Percentiles rank a stretch among this genome's conserved stretches.
These are phyloP conservation scores for Lentinula detonsa DNA, from an alignment of 768 basidiomycete species.

Conservation along the genomic window DNA sequence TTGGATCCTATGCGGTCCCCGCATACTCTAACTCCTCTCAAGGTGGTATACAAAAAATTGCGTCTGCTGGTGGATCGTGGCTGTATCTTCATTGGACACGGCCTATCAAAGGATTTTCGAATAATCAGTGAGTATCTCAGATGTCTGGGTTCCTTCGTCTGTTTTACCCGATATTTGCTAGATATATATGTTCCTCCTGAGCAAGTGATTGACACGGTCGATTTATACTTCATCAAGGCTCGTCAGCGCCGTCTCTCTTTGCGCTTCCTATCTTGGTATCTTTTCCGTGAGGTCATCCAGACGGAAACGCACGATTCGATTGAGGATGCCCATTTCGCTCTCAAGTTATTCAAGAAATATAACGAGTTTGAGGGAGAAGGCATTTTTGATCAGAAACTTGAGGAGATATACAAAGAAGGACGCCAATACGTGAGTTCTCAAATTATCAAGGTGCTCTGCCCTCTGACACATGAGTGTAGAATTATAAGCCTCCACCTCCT, in stretches of 20 bases:
- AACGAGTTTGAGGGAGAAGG: conserved; percentile 69
- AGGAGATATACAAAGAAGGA: conserved; percentile 77
- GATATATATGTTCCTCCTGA: conserved; percentile 95
- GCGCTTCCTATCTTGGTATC: conserved; percentile 90
- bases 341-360: conserved; percentile 81
- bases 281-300: conserved; percentile 90
- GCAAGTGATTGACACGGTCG: conserved; percentile 96
- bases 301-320: conserved; percentile 97
- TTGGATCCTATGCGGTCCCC: conserved; percentile 78
- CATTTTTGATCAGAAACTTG: conserved; percentile 81
- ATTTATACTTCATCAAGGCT: conserved; percentile 81
- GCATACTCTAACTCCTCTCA: conserved; percentile 89
- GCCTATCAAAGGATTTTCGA: conserved; percentile 94
- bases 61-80: conserved; percentile 89
- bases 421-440: conserved; percentile 48
- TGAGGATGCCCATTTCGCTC: conserved; percentile 87
- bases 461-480: conserved; percentile 24
- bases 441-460: not conserved
- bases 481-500: conserved; percentile 47
- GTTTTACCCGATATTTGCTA: conserved; percentile 21
- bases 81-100: conserved; percentile 96
- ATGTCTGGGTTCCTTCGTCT: not conserved
- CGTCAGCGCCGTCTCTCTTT: conserved; percentile 87
- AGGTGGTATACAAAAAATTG: conserved; percentile 98
- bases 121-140: conserved; percentile 77